Evolutionary conservation across 805 yeast species (phyloP), one percentile per base, ranked within the genome.

Genomic region (Wickerhamiella brachini): DNA sequence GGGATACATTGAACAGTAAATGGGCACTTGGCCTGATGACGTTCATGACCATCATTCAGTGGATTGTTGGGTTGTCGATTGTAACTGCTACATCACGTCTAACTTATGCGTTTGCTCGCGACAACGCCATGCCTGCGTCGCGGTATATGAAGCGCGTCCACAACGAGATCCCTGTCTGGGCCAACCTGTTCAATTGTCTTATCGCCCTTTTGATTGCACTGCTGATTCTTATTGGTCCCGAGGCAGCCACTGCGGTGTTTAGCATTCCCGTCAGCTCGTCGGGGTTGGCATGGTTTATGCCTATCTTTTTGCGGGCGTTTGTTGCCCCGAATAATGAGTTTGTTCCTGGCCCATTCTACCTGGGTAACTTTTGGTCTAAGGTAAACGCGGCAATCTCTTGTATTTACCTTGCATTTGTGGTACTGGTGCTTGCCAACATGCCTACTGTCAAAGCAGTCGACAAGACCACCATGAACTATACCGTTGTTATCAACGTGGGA

Each of bases 81-180:
- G 73, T 79, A 78, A 71, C 78, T 54, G 79, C 84, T 1, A 82
- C 82, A 5, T 77, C 82, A 13, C 71, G 86, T 59, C 83, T 80
- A 45, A 73, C 81, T n/a, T 81, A 69, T 57, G 78, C 85, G 4
- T 80, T 80, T 62, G 75, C 85, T 1, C 71, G 87, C 61, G 86
- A 81, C 63, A 78, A 80, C 15, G 72, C 80, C 57, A 77, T 81
- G 66, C 86, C 87, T 18, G 67, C 71, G 23, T 77, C 83, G 20
- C 66, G 68, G 72, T 52, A 56, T 56, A 22, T 81, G 78, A 48
- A 70, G 74, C 64, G 65, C 68, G 47, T 46, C 42, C 70, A 51
- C 43, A 77, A 82, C 37, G 67, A 70, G 52, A 79, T 84, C 9
- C 85, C 86, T 9, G 72, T 81, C 47, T 68, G 73, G 58, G 84